A percentile compares a stretch with the other conserved stretches of the same genome.
phyloP scores from a whole-genome alignment of 2,329 filamentous ascomycete genomes.

The Rugonectria rugulosa region DNA sequence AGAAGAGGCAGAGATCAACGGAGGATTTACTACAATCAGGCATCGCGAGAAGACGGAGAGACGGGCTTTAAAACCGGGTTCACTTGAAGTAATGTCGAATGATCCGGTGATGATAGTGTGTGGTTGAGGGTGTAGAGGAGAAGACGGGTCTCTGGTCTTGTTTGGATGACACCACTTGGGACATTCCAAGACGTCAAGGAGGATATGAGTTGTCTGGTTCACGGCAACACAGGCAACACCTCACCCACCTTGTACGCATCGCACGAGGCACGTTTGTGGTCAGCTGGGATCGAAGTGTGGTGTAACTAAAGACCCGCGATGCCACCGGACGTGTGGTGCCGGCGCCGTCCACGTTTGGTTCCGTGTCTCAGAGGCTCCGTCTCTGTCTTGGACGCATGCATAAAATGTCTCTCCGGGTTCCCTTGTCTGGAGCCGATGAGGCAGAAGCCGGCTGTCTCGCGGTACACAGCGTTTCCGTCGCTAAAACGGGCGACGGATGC shows the following conservation, averaged over 20 bases:
- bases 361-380: constrained; percentile 34
- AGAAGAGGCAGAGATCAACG: constrained; percentile 35
- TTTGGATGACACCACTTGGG: background rate
- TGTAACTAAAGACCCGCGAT: constrained; percentile 34
- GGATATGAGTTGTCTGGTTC: background rate
- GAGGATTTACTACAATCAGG: constrained; percentile 32
- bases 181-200: background rate
- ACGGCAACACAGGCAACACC: background rate
- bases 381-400: constrained; percentile 33
- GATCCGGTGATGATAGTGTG: constrained; percentile 9
- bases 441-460: constrained; percentile 24
- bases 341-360: constrained; percentile 36
- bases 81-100: background rate
- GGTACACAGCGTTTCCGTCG: constrained; percentile 17
- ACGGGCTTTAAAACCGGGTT: constrained; percentile 24
- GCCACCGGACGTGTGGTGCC: constrained; percentile 30
- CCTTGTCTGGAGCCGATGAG: constrained; percentile 22
- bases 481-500: background rate
- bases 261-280: constrained; percentile 37
- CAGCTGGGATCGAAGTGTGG: constrained; percentile 34
- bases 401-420: constrained; percentile 5
- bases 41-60: constrained; percentile 28
- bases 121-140: background rate
- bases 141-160: constrained; percentile 1
- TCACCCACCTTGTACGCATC: constrained; percentile 11